These are phyloP conservation scores for Tilletia walkeri DNA, from an alignment of 1,284 basidiomycete species.

Conservation along the genomic window DNA sequence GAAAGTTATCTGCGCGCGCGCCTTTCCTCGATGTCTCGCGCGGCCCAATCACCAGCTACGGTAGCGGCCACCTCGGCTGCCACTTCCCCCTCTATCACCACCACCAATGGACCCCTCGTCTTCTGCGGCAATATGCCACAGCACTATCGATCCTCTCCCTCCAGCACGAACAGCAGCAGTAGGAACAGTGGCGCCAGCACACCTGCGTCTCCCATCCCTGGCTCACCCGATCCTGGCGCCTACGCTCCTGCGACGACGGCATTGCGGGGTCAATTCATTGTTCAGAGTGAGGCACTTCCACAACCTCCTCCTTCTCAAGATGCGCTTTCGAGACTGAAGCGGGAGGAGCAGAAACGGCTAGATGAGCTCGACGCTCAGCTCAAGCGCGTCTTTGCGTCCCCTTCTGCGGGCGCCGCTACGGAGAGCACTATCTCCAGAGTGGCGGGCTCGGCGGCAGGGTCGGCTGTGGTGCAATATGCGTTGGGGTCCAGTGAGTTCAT, in stretches of 20 bases:
- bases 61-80: too few relatives aligned
- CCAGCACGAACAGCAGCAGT: conserved; percentile 1
- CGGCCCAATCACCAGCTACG: too few relatives aligned
- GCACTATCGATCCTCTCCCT: too few relatives aligned
- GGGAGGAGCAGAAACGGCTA: background rate
- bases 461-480: conserved; percentile 2
- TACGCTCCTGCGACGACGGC: too few relatives aligned
- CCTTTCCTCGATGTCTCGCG: too few relatives aligned
- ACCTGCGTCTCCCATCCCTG: background rate
- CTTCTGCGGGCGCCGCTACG: background rate
- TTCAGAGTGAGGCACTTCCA: too few relatives aligned
- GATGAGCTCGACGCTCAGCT: conserved; percentile 7
- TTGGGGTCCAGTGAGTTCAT: background rate
- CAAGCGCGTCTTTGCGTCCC: background rate
- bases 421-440: background rate
- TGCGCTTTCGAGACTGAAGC: background rate
- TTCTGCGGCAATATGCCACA: too few relatives aligned
- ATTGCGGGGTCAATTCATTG: too few relatives aligned
- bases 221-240: too few relatives aligned
- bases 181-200: background rate
- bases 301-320: background rate
- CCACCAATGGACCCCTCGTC: too few relatives aligned
- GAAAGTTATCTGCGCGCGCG: too few relatives aligned
- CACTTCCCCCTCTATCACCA: too few relatives aligned
- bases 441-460: background rate